Evolutionary conservation across 2,329 filamentous ascomycete genomes (phyloP), one percentile per base, ranked within the genome.

Genomic region (Ceratocystis diversiconidia): DNA sequence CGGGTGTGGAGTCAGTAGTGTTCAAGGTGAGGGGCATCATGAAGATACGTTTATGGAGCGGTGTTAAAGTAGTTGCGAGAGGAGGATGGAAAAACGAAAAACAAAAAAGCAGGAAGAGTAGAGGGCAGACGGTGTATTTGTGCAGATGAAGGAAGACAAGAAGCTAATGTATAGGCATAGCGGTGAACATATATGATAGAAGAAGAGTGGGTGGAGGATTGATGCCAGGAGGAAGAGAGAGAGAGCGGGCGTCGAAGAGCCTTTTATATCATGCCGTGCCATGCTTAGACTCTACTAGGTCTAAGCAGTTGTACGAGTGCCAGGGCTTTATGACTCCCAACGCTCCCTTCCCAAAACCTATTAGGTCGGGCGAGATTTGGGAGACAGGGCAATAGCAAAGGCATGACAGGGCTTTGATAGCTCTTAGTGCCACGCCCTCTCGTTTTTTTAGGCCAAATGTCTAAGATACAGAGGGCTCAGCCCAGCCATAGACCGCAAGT

Each of bases 1-100:
- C 55, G 59, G 70, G 66, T 50, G 72, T 15, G 8, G 32, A 67
- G 73, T 80, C 70, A 79, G 78, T 73, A 60, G 73, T 74, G 68
- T 77, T 74, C 66, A 73, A 69, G 48, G 69, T 70, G 65, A 78
- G 69, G 60, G 73, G 72, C 68, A 77, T 73, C 74, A 76, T 75
- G 67, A 70, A 74, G 70, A 32, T 50, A 30, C 57, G 12, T 52
- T 30, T 17, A 44, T 52, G 25, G 12, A 41, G 15, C 63, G 32
- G 28, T 61, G 57, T n/a, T 61, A 12, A 28, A 36, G 17, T 32
- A 36, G n/a, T 32, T 22, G 36, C 36, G 17, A 17, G 36, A 12
- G 48, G 19, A 30, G 19, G 57, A 55, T 5, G 50, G 55, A 25
- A 25, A 57, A 64, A 17, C 0, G 25, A 19, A 30, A 50, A 59